phyloP scores from a whole-genome alignment of 2,329 filamentous ascomycete genomes.

The Tolypocladium inflatum region DNA sequence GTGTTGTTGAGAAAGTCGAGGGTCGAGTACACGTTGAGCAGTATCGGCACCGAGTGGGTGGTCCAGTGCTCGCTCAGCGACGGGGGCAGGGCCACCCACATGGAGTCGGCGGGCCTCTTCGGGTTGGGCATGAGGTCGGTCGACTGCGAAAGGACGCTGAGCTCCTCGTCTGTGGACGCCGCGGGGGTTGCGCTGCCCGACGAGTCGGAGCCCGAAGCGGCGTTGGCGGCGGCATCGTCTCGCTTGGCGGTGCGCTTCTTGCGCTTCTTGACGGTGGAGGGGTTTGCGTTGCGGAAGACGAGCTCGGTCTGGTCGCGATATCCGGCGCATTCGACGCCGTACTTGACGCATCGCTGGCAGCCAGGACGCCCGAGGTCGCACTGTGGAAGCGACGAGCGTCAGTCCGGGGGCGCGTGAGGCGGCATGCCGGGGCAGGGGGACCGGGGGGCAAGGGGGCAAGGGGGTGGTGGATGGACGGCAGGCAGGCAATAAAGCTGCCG shows the following conservation, averaged over 20 bases:
- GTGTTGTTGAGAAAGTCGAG: constrained; percentile 23
- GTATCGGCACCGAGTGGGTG: constrained; percentile 26
- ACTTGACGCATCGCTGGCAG: constrained; percentile 30
- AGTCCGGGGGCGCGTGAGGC: neutral
- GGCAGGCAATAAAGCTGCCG: neutral
- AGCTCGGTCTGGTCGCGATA: constrained; percentile 29
- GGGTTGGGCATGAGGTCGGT: constrained; percentile 7
- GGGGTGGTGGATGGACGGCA: neutral
- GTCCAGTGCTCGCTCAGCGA: constrained; percentile 27
- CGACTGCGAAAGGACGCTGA: neutral
- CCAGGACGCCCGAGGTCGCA: constrained; percentile 29
- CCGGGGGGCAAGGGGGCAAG: neutral
- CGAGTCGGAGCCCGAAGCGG: constrained; percentile 4
- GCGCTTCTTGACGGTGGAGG: constrained; percentile 17
- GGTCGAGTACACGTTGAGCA: constrained; percentile 26
- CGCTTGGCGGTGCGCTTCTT: constrained; percentile 15
- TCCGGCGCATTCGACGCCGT: constrained; percentile 28
- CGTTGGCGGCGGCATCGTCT: neutral
- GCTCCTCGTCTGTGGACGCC: neutral
- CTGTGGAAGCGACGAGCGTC: constrained; percentile 10
- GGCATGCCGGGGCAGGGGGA: neutral
- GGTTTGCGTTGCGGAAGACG: constrained; percentile 26
- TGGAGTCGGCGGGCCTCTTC: neutral
- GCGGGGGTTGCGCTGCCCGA: neutral
- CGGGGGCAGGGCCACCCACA: neutral